Evolutionary conservation across 2,329 filamentous ascomycete genomes (phyloP).

Genomic region (Gnomoniopsis sp.): DNA sequence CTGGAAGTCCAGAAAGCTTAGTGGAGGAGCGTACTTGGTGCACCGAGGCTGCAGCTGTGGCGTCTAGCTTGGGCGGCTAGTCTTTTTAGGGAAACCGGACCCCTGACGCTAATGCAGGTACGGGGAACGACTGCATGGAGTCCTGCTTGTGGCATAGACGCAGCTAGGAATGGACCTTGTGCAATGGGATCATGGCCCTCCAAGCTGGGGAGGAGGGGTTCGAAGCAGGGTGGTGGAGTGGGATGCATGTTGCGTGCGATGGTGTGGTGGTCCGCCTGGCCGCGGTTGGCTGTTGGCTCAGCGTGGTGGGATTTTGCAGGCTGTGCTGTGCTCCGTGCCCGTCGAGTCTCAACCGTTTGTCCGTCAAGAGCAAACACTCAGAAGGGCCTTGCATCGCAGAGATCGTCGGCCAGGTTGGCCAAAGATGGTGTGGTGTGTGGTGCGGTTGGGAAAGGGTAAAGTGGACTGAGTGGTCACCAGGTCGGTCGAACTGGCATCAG

Average conservation of each 20-base stretch:
- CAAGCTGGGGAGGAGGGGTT: too few species aligned
- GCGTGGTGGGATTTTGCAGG: too few species aligned
- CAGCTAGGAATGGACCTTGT: slow-evolving; percentile 3
- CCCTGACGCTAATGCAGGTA: slow-evolving; percentile 21
- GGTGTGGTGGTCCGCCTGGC: background rate
- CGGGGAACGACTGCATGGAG: slow-evolving; percentile 11
- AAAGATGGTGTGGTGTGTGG: slow-evolving; percentile 4
- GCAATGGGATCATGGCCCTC: background rate
- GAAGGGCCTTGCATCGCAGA: background rate
- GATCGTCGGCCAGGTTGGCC: background rate
- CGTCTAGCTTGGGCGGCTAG: slow-evolving; percentile 15
- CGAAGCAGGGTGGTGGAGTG: background rate
- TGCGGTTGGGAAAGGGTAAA: background rate
- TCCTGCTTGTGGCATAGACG: slow-evolving; percentile 4
- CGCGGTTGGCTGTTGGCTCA: background rate
- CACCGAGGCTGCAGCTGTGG: slow-evolving; percentile 1
- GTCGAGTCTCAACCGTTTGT: too few species aligned
- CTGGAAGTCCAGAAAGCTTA: background rate
- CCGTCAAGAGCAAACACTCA: background rate
- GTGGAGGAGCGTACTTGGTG: background rate
- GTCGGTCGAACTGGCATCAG: too few species aligned
- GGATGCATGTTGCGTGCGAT: background rate
- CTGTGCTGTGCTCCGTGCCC: background rate
- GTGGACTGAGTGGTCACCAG: background rate
- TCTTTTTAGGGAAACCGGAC: slow-evolving; percentile 19